Evolutionary conservation across 2,329 filamentous ascomycete species (phyloP).

Genomic region (Aspergillus sp.): DNA sequence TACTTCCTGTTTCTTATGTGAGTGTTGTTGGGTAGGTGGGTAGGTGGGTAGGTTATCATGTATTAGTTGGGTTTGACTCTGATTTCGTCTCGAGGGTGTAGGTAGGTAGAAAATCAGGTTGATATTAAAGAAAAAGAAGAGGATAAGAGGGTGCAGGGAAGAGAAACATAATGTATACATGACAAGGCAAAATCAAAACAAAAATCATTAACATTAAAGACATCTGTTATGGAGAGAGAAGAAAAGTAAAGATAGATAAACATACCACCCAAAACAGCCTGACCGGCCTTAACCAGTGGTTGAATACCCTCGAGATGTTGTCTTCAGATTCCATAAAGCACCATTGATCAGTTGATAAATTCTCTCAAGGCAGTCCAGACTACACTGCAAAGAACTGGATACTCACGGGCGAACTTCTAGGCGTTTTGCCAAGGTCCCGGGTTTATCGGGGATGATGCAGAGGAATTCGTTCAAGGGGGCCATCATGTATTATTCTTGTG

Average conservation of each 20-base stretch:
- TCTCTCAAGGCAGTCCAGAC: background rate
- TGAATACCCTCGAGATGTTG: constrained; percentile 60
- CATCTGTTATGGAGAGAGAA: no score
- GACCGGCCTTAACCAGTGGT: constrained; percentile 54
- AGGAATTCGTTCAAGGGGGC: constrained; percentile 63
- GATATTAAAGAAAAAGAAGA: no score
- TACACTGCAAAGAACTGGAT: constrained; percentile 4
- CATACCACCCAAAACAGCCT: constrained; percentile 65
- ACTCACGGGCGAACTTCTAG: constrained; percentile 48
- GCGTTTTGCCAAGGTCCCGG: constrained; percentile 60
- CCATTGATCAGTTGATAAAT: background rate
- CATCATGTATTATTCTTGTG: background rate
- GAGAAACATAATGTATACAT: no score
- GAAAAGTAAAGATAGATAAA: constrained; percentile 13
- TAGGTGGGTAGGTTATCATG: no score
- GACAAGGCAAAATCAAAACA: background rate
- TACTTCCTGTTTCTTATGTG: background rate
- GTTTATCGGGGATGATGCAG: constrained; percentile 67
- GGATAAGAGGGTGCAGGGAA: no score
- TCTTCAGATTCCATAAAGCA: constrained; percentile 23
- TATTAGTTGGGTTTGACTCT: no score
- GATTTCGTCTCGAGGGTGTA: no score
- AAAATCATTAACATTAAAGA: background rate
- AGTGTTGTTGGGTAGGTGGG: no score
- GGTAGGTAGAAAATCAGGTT: no score